Evolutionary conservation across 1,139 yeast genomes (phyloP).

Genomic region (Ashbya aceris): DNA sequence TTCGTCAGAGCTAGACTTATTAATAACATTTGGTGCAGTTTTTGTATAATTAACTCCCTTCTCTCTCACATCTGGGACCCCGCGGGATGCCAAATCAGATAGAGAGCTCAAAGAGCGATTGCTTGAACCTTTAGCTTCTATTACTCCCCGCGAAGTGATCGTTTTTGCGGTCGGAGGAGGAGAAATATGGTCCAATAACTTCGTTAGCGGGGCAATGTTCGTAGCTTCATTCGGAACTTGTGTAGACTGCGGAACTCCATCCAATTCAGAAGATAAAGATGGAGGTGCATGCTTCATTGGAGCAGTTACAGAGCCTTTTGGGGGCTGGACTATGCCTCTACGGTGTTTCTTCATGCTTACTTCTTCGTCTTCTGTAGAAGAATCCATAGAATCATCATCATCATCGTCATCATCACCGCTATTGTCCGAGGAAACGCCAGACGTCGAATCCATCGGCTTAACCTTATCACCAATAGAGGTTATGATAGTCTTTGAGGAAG

Average conservation of each 20-base stretch:
- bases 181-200: conserved; percentile 13
- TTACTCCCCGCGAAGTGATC: conserved; percentile 3
- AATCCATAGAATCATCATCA: conserved; percentile 10
- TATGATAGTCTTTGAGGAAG: conserved; percentile 8
- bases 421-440: conserved; percentile 11
- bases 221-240: neutral
- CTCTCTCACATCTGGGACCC: conserved; percentile 57
- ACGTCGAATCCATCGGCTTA: conserved; percentile 6
- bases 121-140: conserved; percentile 15
- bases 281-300: neutral
- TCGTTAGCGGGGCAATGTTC: conserved; percentile 12
- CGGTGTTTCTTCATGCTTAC: conserved; percentile 23
- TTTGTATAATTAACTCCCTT: conserved; percentile 30
- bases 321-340: conserved; percentile 32
- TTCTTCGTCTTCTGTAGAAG: conserved; percentile 21
- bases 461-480: neutral
- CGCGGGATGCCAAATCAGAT: conserved; percentile 48
- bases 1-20: conserved; percentile 13
- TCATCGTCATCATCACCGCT: too few species aligned
- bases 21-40: conserved; percentile 5
- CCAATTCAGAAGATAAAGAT: neutral
- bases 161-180: conserved; percentile 10
- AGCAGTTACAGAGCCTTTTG: conserved; percentile 25
- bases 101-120: conserved; percentile 42
- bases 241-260: neutral